Percentiles rank a stretch among this genome's conserved stretches.
phyloP scores from a whole-genome alignment of 2,329 filamentous ascomycete species.

The Xylariaceae sp. region DNA sequence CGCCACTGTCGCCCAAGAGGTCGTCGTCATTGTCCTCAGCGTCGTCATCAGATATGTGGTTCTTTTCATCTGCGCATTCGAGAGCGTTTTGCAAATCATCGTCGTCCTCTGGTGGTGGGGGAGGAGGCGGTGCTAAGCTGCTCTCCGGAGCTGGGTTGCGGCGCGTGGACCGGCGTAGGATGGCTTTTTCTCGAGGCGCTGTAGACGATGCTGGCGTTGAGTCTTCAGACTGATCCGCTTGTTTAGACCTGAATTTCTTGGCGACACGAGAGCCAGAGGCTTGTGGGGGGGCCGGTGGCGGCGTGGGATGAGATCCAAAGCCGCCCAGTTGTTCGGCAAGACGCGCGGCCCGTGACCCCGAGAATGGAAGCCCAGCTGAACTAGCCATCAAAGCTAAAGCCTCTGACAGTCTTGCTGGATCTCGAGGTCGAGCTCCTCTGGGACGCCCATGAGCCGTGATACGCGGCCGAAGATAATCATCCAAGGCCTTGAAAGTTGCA shows the following conservation, averaged over 20 bases:
- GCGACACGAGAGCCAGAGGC: constrained; percentile 43
- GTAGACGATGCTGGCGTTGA: constrained; percentile 42
- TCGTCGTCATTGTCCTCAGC: constrained; percentile 62
- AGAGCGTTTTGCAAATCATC: constrained; percentile 66
- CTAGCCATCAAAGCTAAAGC: constrained; percentile 75
- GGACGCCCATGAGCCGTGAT: constrained; percentile 78
- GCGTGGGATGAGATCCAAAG: constrained; percentile 35
- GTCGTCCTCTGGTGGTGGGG: constrained; percentile 53
- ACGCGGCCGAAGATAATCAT: constrained; percentile 89
- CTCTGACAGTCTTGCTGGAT: constrained; percentile 53
- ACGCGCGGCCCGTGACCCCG: constrained; percentile 36
- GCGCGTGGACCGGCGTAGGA: constrained; percentile 60
- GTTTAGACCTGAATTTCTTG: constrained; percentile 46
- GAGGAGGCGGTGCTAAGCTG: constrained; percentile 49
- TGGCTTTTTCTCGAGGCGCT: constrained; percentile 54
- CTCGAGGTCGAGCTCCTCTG: constrained; percentile 55
- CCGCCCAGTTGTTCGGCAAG: constrained; percentile 42
- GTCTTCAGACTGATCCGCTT: constrained; percentile 36
- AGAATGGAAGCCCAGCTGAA: constrained; percentile 55
- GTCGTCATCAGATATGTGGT: constrained; percentile 63
- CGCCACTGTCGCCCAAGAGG: constrained; percentile 57
- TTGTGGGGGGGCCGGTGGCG: constrained; percentile 34
- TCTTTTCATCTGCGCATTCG: constrained; percentile 87
- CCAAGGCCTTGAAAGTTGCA: constrained; percentile 92
- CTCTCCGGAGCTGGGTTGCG: constrained; percentile 48